phyloP scores from a whole-genome alignment of 2,329 filamentous ascomycete genomes.

The Geosmithia flava region DNA sequence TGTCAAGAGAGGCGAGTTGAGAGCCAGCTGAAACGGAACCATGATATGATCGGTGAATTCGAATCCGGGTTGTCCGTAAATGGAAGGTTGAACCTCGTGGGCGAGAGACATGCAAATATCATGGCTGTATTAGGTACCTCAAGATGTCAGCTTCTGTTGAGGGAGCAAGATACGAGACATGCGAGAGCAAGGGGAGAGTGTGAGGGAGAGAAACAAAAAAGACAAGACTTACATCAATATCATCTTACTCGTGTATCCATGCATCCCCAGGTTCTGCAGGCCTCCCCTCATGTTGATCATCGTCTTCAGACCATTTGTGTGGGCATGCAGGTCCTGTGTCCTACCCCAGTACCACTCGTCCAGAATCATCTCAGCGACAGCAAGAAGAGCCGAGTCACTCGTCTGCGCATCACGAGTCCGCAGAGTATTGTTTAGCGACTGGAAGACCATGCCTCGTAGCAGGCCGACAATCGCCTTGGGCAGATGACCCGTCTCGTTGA shows the following conservation, averaged over 20 bases:
- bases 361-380: constrained; percentile 33
- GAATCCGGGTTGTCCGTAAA: constrained; percentile 26
- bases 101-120: constrained; percentile 35
- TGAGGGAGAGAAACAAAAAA: neutral
- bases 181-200: too few relatives aligned
- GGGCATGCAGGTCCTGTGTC: constrained; percentile 27
- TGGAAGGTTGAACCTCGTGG: constrained; percentile 28
- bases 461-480: constrained; percentile 27
- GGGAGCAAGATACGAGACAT: too few relatives aligned
- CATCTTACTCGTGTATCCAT: constrained; percentile 33
- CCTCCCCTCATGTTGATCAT: constrained; percentile 36
- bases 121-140: constrained; percentile 15
- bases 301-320: constrained; percentile 31
- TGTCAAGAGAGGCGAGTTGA: constrained; percentile 34
- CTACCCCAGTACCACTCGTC: constrained; percentile 44
- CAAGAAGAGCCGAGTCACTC: constrained; percentile 32
- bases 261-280: constrained; percentile 29
- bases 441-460: constrained; percentile 28
- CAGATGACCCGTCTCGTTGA: constrained; percentile 34
- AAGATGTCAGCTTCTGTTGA: too few relatives aligned
- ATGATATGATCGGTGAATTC: constrained; percentile 24
- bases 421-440: constrained; percentile 34
- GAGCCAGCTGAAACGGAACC: constrained; percentile 26
- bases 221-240: constrained; percentile 28
- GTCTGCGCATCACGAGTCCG: constrained; percentile 19